Percentiles rank a stretch among this genome's conserved stretches.
Evolutionary conservation across 345 rosid genomes (phyloP).

Genomic region (Gossypium anomalum): DNA sequence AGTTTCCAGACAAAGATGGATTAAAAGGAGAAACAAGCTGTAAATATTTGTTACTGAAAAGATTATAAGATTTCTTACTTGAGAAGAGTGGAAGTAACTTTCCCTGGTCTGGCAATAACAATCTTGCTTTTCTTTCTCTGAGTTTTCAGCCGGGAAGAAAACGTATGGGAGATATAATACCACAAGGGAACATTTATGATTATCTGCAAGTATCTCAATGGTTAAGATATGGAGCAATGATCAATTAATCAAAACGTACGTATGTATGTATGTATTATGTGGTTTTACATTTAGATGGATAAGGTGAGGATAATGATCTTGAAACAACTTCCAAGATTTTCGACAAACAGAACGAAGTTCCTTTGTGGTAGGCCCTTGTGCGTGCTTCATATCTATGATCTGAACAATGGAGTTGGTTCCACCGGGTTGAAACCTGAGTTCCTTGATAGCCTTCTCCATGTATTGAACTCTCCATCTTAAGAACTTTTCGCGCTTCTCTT

Average conservation of each 20-base stretch:
- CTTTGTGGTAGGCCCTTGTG: slow-evolving; percentile 29
- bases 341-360: slow-evolving; percentile 27
- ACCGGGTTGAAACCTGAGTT: slow-evolving; percentile 39
- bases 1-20: not conserved
- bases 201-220: slow-evolving; percentile 14
- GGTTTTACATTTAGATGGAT: slow-evolving; percentile 37
- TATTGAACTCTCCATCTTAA: slow-evolving; percentile 33
- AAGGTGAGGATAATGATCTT: slow-evolving; percentile 49
- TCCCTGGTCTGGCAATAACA: slow-evolving; percentile 44
- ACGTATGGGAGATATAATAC: slow-evolving; percentile 41
- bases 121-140: slow-evolving; percentile 29
- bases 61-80: slow-evolving; percentile 31
- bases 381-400: slow-evolving; percentile 49
- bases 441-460: slow-evolving; percentile 39
- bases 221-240: not conserved
- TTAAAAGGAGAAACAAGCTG: not conserved
- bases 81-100: slow-evolving; percentile 47
- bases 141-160: slow-evolving; percentile 29
- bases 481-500: slow-evolving; percentile 28
- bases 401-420: slow-evolving; percentile 44
- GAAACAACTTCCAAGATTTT: slow-evolving; percentile 27
- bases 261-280: not conserved
- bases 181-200: slow-evolving; percentile 59
- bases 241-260: not conserved
- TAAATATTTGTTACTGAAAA: no score